phyloP scores from a whole-genome alignment of 768 basidiomycete species.

The Tricholoma hemisulphureum region DNA sequence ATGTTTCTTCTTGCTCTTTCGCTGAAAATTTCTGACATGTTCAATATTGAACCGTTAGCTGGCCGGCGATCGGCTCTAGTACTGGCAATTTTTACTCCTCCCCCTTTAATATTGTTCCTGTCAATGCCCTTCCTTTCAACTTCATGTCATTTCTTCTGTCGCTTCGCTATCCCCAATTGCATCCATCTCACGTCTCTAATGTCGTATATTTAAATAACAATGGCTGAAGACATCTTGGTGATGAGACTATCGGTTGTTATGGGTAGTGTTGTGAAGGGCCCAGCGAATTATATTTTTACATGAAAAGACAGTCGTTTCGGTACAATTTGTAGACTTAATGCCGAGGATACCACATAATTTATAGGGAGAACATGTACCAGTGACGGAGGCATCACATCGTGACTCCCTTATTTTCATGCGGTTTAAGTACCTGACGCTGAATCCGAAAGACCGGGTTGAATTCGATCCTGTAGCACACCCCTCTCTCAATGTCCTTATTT shows the following conservation, averaged over 20 bases:
- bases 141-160: not conserved
- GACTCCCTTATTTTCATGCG: too few relatives aligned
- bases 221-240: not conserved
- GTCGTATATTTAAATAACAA: not conserved
- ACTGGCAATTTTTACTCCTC: not conserved
- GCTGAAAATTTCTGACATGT: not conserved
- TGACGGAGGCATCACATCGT: too few relatives aligned
- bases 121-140: not conserved
- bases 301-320: too few relatives aligned
- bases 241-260: too few relatives aligned
- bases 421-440: too few relatives aligned
- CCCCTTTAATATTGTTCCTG: constrained; percentile 3
- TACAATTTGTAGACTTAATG: too few relatives aligned
- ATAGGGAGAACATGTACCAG: too few relatives aligned
- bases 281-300: too few relatives aligned
- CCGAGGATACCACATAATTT: too few relatives aligned
- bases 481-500: not conserved
- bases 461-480: not conserved
- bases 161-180: not conserved
- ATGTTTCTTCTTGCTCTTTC: constrained; percentile 6
- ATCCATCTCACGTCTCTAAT: not conserved
- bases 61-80: not conserved
- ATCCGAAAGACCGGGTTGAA: not conserved
- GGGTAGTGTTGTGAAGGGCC: too few relatives aligned
- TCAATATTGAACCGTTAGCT: constrained; percentile 4